A percentile compares a stretch with the other conserved stretches of the same genome.
Conservation (phyloP, 495 filamentous ascomycete genomes). For the Entonaema liquescens region DNA sequence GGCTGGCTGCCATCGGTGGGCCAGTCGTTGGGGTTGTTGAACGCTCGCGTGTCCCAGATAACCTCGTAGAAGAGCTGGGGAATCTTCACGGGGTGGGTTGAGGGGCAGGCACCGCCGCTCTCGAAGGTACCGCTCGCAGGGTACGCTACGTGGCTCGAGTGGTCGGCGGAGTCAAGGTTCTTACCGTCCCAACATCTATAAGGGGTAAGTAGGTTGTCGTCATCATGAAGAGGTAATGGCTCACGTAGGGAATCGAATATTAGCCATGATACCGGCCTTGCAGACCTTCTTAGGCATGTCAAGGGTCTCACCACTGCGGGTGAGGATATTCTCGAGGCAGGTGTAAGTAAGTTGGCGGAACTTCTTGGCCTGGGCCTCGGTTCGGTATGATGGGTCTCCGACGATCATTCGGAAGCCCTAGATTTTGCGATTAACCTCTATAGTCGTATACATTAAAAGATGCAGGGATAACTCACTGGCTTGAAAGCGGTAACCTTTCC, state of each 20-base stretch:
- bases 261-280: conserved; percentile 52
- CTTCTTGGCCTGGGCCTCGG: conserved; percentile 32
- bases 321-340: conserved; percentile 42
- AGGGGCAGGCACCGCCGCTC: conserved; percentile 49
- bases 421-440: not conserved
- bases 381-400: conserved; percentile 48
- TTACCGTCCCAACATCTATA: conserved; percentile 46
- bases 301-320: conserved; percentile 42
- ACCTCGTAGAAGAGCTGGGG: conserved; percentile 53
- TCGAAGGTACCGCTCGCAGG: conserved; percentile 48
- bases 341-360: conserved; percentile 48
- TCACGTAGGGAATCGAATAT: conserved; percentile 47
- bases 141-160: conserved; percentile 52
- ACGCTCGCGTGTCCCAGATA: conserved; percentile 48
- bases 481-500: conserved; percentile 50
- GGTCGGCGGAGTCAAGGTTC: conserved; percentile 49
- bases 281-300: conserved; percentile 48
- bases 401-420: conserved; percentile 57
- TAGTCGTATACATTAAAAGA: too few species aligned
- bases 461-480: conserved; percentile 32
- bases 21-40: conserved; percentile 54
- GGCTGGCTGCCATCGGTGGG: conserved; percentile 54
- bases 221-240: not conserved
- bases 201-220: not conserved
- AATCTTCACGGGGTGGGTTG: conserved; percentile 48